Base-by-base conservation (phyloP, 139 green algal genomes). In the Closterium sp. region DNA sequence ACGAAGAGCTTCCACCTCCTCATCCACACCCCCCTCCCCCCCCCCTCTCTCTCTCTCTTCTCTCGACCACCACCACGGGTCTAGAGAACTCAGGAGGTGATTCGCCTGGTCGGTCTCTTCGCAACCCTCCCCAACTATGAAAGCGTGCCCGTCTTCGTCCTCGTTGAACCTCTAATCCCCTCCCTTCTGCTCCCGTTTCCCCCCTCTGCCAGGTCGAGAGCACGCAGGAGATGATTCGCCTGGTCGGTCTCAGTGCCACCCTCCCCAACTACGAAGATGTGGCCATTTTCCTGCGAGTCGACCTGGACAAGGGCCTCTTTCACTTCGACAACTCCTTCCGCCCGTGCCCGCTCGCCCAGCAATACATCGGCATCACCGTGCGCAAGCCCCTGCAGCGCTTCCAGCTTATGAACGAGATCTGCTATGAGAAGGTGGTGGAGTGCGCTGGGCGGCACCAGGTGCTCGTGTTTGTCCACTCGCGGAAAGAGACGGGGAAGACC, bases 321-420 rank as follows among this genome's bases (percentile, higher is more conserved):
- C 96, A 97, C 95, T 99, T 99, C 91, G 98, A 99, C 96, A 98
- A 98, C 95, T 97, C 91, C 21, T 95, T 90, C 94, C 95, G 96
- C 34, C 98, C 98, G 19, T 98, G 97, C 95, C 98, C 98, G 30
- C 96, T 99, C 91, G 97, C 97, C 16, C 97, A 98, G 96, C 97
- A 99, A 92, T 99, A 98, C 94, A 97, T 99, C 3, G 98, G 98
- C 84, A 95, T 99, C 76, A 98, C 94, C 9, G 93, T 99, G 32
- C 97, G 98, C 92, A 99, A 99, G 96, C 97, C 98, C n/a, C 96
- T 99, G 95, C 98, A 99, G 96, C 96, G 98, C 89, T 99, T 99
- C 94, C 96, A 99, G 76, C 34, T 94, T 9, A 94, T 94, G 92
- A 94, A 94, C 28, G 98, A 99, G 92, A 98, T 99, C 92, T 98